Evolutionary conservation across 164 flowering plant genomes (phyloP).

Genomic region (Aristolochia californica): DNA sequence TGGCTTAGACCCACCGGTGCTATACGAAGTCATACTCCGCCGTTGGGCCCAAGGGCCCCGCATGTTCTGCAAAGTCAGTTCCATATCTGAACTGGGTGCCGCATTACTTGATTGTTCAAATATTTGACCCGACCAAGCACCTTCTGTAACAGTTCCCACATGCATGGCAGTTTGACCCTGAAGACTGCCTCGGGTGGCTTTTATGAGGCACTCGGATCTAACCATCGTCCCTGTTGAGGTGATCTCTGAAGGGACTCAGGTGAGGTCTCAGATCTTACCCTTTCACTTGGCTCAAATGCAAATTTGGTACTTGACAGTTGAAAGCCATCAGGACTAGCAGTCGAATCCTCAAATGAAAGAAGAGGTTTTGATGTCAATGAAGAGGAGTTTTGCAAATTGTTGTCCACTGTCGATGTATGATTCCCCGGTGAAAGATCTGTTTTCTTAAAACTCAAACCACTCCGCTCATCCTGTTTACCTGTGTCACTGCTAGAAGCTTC

Average conservation of each 20-base stretch:
- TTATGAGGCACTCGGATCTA: conserved; percentile 23
- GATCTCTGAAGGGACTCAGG: conserved; percentile 15
- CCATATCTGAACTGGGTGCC: conserved; percentile 10
- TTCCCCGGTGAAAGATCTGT: conserved; percentile 40
- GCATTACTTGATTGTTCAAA: conserved; percentile 25
- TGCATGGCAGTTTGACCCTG: conserved; percentile 25
- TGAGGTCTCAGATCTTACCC: conserved; percentile 1
- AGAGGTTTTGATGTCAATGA: conserved; percentile 35
- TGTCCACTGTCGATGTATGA: conserved; percentile 30
- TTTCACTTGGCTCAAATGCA: conserved; percentile 6
- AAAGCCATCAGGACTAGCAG: conserved; percentile 20
- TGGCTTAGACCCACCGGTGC: conserved; percentile 12
- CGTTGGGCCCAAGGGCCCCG: conserved; percentile 21
- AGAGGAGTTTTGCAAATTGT: conserved; percentile 28
- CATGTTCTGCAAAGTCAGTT: conserved; percentile 14
- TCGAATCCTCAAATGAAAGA: conserved; percentile 20
- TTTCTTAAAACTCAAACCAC: conserved; percentile 61
- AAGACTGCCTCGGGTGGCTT: conserved; percentile 25
- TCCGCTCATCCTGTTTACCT: conserved; percentile 71
- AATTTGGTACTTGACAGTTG: conserved; percentile 18
- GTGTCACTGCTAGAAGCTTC: conserved; percentile 73
- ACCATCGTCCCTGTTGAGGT: conserved; percentile 31
- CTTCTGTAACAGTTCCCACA: conserved; percentile 22
- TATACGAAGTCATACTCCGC: conserved; percentile 15
- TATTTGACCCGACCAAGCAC: conserved; percentile 24